Evolutionary conservation across 257 asterid species (phyloP).

Genomic region (Marsdenia floribunda): DNA sequence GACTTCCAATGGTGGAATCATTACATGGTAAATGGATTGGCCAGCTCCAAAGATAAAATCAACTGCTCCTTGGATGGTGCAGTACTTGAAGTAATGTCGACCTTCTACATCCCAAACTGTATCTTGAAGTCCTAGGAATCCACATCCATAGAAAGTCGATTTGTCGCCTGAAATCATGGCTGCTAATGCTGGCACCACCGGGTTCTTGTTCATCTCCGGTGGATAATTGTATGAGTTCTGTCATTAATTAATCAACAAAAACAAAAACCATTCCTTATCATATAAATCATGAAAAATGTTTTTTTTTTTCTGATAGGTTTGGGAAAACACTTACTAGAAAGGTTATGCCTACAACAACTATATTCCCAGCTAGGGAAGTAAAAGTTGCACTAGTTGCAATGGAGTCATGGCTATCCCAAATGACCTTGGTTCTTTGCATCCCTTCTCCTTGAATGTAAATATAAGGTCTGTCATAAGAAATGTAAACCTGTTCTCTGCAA

Average conservation of each 20-base stretch:
- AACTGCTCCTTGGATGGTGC: conserved; percentile 58
- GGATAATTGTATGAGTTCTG: conserved; percentile 71
- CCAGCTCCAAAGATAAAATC: conserved; percentile 84
- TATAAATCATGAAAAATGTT: no score
- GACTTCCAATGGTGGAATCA: background rate
- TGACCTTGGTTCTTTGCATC: conserved; percentile 24
- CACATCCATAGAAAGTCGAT: conserved; percentile 42
- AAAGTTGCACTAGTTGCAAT: conserved; percentile 48
- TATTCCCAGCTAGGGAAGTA: conserved; percentile 44
- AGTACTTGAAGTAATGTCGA: conserved; percentile 51
- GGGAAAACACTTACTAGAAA: conserved; percentile 37
- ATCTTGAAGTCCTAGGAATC: conserved; percentile 61
- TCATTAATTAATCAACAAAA: no score
- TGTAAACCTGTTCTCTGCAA: conserved; percentile 49
- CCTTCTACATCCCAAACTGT: conserved; percentile 71
- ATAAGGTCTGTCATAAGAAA: conserved; percentile 45
- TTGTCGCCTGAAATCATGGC: conserved; percentile 56
- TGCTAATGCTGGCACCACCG: conserved; percentile 40
- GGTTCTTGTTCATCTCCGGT: conserved; percentile 12
- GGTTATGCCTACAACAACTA: conserved; percentile 37
- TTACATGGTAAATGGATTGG: conserved; percentile 71
- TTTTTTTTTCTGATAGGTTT: no score
- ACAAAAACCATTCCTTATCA: background rate
- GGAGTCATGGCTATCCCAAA: conserved; percentile 32
- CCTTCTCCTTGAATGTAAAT: conserved; percentile 51